Percentiles rank a stretch among this genome's conserved stretches.
phyloP scores from a whole-genome alignment of 768 basidiomycete genomes.

The Rhodotorula paludigena region DNA sequence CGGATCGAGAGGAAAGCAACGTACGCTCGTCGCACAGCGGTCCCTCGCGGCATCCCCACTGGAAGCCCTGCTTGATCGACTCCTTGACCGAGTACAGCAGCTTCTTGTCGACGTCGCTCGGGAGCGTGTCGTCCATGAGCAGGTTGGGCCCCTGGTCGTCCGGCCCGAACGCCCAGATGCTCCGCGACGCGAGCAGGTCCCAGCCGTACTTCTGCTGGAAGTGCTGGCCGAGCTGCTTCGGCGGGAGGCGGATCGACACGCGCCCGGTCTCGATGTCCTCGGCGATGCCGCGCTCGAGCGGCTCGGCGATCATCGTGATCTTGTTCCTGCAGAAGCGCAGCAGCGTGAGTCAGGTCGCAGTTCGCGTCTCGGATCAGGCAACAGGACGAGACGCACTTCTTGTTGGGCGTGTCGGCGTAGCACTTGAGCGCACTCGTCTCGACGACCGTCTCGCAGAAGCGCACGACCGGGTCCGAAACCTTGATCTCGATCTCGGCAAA shows the following conservation, averaged over 20 bases:
- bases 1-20: conserved; percentile 46
- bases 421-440: conserved; percentile 98
- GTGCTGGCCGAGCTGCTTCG: conserved; percentile 90
- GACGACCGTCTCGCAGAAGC: conserved; percentile 95
- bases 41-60: conserved; percentile 97
- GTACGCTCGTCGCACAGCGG: conserved; percentile 97
- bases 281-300: conserved; percentile 87
- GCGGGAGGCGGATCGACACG: conserved; percentile 88
- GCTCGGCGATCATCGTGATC: conserved; percentile 98
- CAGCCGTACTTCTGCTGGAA: conserved; percentile 97
- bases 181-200: conserved; percentile 93
- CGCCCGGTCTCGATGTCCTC: conserved; percentile 92
- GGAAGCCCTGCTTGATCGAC: conserved; percentile 97
- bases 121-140: conserved; percentile 89
- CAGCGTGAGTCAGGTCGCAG: not conserved
- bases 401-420: conserved; percentile 98
- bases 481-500: conserved; percentile 99
- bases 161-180: conserved; percentile 99
- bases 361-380: conserved; percentile 9
- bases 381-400: conserved; percentile 61
- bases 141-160: conserved; percentile 93
- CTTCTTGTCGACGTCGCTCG: conserved; percentile 95
- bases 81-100: conserved; percentile 81
- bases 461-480: conserved; percentile 96
- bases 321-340: conserved; percentile 64